These are phyloP conservation scores for Pleochaeta shiraiana DNA, from an alignment of 2,329 filamentous ascomycete genomes.

Conservation along the genomic window DNA sequence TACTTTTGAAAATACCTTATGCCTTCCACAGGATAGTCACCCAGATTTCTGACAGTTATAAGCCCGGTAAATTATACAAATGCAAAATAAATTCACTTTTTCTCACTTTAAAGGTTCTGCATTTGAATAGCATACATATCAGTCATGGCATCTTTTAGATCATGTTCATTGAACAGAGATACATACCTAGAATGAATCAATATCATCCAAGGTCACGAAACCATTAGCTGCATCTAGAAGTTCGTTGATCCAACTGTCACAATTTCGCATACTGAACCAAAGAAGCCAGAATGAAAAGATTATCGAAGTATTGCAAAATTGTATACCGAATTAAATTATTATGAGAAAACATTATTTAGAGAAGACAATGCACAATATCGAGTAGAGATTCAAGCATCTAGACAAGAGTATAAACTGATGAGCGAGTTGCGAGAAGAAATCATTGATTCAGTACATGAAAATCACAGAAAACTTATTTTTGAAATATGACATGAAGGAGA, in stretches of 20 bases:
- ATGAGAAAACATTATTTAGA: not conserved
- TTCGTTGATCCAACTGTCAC: not conserved
- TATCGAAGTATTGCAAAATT: not conserved
- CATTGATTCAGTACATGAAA: not conserved
- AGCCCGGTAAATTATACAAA: too few relatives aligned
- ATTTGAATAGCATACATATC: too few relatives aligned
- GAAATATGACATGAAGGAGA: not conserved
- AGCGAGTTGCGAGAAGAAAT: not conserved
- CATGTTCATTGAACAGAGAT: not conserved
- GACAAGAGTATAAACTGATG: not conserved
- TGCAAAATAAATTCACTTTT: too few relatives aligned
- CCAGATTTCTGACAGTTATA: too few relatives aligned
- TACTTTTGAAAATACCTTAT: too few relatives aligned
- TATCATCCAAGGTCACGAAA: not conserved
- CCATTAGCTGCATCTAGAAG: not conserved
- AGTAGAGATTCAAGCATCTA: not conserved
- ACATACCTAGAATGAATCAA: not conserved
- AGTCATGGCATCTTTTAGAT: not conserved
- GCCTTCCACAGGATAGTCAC: too few relatives aligned
- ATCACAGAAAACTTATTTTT: not conserved
- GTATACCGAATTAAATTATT: not conserved
- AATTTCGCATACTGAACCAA: not conserved
- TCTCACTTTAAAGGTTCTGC: too few relatives aligned
- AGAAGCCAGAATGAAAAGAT: not conserved
- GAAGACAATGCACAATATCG: not conserved